Percentiles rank a stretch among this genome's conserved stretches.
These are phyloP conservation scores for Gyromitra esculenta DNA, from an alignment of 2,329 filamentous ascomycete genomes.

Conservation along the genomic window DNA sequence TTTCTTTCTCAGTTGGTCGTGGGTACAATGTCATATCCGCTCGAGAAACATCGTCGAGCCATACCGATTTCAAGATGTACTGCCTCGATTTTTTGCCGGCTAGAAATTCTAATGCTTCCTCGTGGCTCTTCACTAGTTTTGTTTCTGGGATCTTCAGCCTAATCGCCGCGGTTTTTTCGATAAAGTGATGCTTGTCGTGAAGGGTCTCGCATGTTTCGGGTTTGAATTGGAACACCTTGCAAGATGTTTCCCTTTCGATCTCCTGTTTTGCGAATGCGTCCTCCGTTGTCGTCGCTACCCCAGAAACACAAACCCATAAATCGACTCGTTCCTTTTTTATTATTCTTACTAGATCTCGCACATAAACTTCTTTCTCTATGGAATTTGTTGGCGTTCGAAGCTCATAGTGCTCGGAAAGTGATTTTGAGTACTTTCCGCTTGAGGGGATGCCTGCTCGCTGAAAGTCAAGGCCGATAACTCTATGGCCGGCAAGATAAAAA, in stretches of 20 bases:
- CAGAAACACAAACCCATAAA: slow-evolving; percentile 78
- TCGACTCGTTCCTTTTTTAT: slow-evolving; percentile 71
- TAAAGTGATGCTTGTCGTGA: slow-evolving; percentile 74
- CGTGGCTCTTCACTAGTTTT: slow-evolving; percentile 66
- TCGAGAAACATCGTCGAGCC: slow-evolving; percentile 69
- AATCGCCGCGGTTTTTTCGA: slow-evolving; percentile 67
- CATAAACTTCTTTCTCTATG: slow-evolving; percentile 64
- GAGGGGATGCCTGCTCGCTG: slow-evolving; percentile 64
- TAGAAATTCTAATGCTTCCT: slow-evolving; percentile 68
- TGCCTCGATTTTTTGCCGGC: slow-evolving; percentile 61
- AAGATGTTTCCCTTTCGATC: slow-evolving; percentile 68
- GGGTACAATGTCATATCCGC: slow-evolving; percentile 74
- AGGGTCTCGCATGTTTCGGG: slow-evolving; percentile 67
- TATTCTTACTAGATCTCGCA: slow-evolving; percentile 68
- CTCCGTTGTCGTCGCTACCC: slow-evolving; percentile 72
- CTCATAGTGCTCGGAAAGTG: slow-evolving; percentile 67
- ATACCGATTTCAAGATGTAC: slow-evolving; percentile 75
- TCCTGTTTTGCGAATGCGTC: slow-evolving; percentile 73
- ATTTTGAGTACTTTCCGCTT: slow-evolving; percentile 69
- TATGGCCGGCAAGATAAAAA: slow-evolving; percentile 72
- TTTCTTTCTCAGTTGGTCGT: slow-evolving; percentile 65
- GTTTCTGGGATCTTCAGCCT: slow-evolving; percentile 68
- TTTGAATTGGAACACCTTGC: slow-evolving; percentile 73
- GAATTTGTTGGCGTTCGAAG: slow-evolving; percentile 62
- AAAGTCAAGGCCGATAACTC: slow-evolving; percentile 77